Evolutionary conservation across 2,329 filamentous ascomycete genomes (phyloP), one percentile per base, ranked within the genome.

Genomic region (Pseudocercospora ulei): DNA sequence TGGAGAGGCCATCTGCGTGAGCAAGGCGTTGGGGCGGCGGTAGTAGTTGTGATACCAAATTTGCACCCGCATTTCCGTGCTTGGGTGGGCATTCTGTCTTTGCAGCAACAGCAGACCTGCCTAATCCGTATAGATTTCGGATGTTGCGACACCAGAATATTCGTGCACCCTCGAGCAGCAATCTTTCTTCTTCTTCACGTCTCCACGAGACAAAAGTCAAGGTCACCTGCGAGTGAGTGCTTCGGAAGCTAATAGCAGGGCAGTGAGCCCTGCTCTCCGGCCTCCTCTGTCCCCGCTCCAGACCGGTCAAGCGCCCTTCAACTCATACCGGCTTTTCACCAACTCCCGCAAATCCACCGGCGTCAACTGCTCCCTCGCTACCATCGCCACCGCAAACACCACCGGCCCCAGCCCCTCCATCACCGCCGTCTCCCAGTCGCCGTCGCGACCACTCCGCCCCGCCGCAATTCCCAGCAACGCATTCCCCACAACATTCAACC

Each of bases 331-430:
- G 53, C 83, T 63, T 38, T 62, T 65, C 33, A 70, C 65, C 51
- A 87, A 60, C 53, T 81, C 80, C 46, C 66, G 76, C 3, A 82
- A 72, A 61, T 86, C 78, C 5, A 86, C 72, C 31, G 75, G 69
- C 3, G 71, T 70, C 71, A 86, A 77, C 54, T 80, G 67, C 35
- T 73, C 62, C 60, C 84, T 77, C 18, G 75, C 74, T 30, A 72
- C 59, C 40, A 84, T 51, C 4, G 77, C 68, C 12, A 81, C 65
- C 0, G 49, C 67, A 52, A 82, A 77, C 1, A 85, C 70, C 1
- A 77, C 58, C 0, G 53, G 60, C 2, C 65, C 65, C 27, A 68
- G 47, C 64, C 52, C 61, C 53, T 65, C 41, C 55, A 49, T 56
- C 46, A 46, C 53, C 39, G 52, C 58, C 43, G 49, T 52, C 25